Conservation (phyloP, 1,284 basidiomycete genomes). For the Melampsora americana region DNA sequence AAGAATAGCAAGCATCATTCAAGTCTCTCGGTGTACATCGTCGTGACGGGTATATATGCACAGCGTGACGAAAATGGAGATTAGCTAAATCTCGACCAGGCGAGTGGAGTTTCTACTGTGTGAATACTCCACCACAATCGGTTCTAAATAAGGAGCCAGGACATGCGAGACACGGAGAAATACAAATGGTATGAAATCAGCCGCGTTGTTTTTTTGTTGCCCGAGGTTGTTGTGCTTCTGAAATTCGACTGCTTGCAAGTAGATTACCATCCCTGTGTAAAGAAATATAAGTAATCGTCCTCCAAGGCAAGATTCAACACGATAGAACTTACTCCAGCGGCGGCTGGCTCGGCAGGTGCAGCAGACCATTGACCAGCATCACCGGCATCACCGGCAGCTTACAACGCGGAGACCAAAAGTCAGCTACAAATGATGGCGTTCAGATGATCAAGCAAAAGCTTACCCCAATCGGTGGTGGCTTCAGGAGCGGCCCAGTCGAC, state of each 20-base stretch:
- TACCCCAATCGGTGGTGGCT: slow-evolving; percentile 68
- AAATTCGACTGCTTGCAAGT: neutral
- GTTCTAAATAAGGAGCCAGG: neutral
- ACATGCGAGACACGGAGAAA: neutral
- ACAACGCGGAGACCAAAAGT: neutral
- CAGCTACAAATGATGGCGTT: neutral
- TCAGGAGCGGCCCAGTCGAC: slow-evolving; percentile 58
- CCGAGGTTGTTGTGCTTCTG: neutral
- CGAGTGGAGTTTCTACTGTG: neutral
- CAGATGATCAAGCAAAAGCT: neutral
- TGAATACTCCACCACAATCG: neutral
- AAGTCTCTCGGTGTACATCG: slow-evolving; percentile 20
- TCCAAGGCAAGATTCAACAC: neutral
- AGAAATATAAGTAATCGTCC: neutral
- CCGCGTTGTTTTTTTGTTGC: neutral
- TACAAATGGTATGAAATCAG: neutral
- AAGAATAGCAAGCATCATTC: too few relatives aligned
- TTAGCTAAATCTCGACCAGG: neutral
- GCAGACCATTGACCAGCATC: slow-evolving; percentile 25
- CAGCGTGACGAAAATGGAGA: slow-evolving; percentile 11
- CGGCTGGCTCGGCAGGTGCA: slow-evolving; percentile 11
- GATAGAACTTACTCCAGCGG: neutral
- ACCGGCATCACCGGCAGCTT: slow-evolving; percentile 31
- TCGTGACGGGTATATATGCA: slow-evolving; percentile 36
- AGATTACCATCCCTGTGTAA: neutral